Base-by-base conservation (phyloP, 2,329 filamentous ascomycete genomes). In the Corinectria fuckeliana region DNA sequence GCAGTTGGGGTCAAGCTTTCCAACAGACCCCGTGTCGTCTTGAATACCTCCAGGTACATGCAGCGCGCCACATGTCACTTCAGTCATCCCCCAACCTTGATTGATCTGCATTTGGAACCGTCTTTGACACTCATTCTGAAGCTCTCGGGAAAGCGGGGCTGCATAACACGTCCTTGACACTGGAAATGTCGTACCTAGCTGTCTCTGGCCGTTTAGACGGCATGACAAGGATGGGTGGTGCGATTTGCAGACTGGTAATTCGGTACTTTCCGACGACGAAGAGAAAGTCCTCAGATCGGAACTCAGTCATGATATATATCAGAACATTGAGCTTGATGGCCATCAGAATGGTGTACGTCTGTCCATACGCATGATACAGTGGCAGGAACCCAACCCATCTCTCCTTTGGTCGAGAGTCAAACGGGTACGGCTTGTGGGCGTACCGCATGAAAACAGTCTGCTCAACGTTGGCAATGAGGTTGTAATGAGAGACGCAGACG, bases 51-150 rank as follows among this genome's bases (percentile, higher is more conserved):
- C 73, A 1, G 79, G 77, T 7, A 82, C 74, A 42, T 77, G 78
- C 14, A 80, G 72, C 1, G 76, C 80, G 6, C 73, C 76, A 50
- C 75, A 78, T 3, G 75, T 77, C 14, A 76, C 74, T 71, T 88
- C 86, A 0, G 86, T 88, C 85, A 88, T 87, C 4, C 86, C 86
- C 81, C 84, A 87, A 1, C 82, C 85, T 65, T 86, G 85, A 69
- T 73, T 74, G 25, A 82, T 74, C 39, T 75, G 72, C 20, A 79
- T 61, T 4, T 71, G 65, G 53, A 80, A 78, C 3, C 74, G 68
- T 20, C 72, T 72, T 61, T 83, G 79, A 20, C 84, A 80, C 50
- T 82, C 79, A 52, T 76, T 75, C 61, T 80, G 76, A 5, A 81
- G 65, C 50, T 80, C 75, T 8, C 72, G 68, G 0, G 75, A 76